A percentile compares a stretch with the other conserved stretches of the same genome.
Evolutionary conservation across 2,329 filamentous ascomycete genomes (phyloP).

Genomic region (Xylaria sp.): DNA sequence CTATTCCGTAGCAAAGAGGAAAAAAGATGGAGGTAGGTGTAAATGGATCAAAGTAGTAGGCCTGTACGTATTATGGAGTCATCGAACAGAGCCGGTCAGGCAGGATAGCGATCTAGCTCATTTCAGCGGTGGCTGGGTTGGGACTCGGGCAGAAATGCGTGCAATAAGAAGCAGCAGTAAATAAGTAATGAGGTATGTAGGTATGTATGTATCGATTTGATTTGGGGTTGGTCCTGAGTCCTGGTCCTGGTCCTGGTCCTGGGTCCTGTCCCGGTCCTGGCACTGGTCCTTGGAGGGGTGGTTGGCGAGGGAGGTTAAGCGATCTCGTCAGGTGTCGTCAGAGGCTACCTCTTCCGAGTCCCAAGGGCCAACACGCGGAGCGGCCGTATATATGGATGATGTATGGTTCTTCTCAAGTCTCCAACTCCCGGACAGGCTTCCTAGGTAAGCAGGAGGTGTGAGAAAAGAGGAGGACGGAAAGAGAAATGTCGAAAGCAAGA

Average conservation of each 20-base stretch:
- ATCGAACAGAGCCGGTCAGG: constrained; percentile 17
- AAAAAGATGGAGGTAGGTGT: background rate
- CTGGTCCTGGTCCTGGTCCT: too few species aligned
- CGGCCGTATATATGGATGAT: background rate
- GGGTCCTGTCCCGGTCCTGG: too few species aligned
- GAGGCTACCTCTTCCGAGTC: background rate
- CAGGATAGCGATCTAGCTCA: constrained; percentile 21
- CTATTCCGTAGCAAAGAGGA: background rate
- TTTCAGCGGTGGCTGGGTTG: constrained; percentile 17
- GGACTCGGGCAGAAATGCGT: constrained; percentile 20
- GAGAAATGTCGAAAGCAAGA: background rate
- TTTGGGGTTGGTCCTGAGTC: constrained; percentile 3
- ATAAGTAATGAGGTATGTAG: background rate
- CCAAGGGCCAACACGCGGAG: background rate
- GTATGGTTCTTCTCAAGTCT: background rate
- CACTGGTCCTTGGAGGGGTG: constrained; percentile 5
- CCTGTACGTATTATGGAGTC: constrained; percentile 7
- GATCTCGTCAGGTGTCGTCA: constrained; percentile 9
- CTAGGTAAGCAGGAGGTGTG: background rate
- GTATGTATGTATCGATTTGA: constrained; percentile 13
- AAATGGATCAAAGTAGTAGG: constrained; percentile 7
- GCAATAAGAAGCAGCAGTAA: background rate
- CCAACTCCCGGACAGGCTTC: background rate
- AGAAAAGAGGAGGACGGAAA: background rate
- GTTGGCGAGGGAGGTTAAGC: constrained; percentile 11